Conservation (phyloP, 2,329 filamentous ascomycete genomes). For the Epichloe gansuensis region DNA sequence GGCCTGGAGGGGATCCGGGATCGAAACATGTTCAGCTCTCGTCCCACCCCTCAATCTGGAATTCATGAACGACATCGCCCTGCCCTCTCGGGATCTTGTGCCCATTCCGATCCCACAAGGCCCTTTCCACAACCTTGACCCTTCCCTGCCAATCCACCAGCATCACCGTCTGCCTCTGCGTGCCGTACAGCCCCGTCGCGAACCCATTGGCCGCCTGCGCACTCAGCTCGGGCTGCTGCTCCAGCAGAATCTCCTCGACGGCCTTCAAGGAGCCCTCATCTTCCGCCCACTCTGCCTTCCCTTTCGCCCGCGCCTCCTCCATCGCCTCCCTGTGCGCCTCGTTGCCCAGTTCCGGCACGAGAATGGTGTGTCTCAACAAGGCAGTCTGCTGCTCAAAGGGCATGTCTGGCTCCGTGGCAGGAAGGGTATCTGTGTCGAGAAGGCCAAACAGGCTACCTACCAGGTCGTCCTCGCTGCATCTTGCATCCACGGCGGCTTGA, state of each 20-base stretch:
- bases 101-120: slow-evolving; percentile 47
- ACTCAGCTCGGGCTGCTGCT: slow-evolving; percentile 26
- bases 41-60: slow-evolving; percentile 42
- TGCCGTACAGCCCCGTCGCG: slow-evolving; percentile 50
- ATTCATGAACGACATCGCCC: slow-evolving; percentile 44
- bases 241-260: slow-evolving; percentile 23
- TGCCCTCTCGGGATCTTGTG: slow-evolving; percentile 39
- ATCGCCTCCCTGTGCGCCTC: slow-evolving; percentile 32
- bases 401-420: slow-evolving; percentile 24
- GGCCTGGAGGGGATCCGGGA: too few relatives aligned
- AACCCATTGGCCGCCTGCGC: slow-evolving; percentile 25
- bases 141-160: slow-evolving; percentile 52
- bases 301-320: slow-evolving; percentile 27
- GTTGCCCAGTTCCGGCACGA: slow-evolving; percentile 46
- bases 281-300: slow-evolving; percentile 23
- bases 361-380: slow-evolving; percentile 46
- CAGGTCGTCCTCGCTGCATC: slow-evolving; percentile 34
- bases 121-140: slow-evolving; percentile 46
- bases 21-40: slow-evolving; percentile 12
- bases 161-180: slow-evolving; percentile 51
- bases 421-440: slow-evolving; percentile 46
- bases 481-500: slow-evolving; percentile 23
- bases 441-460: slow-evolving; percentile 39
- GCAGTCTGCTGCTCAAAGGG: slow-evolving; percentile 42
- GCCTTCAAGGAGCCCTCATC: slow-evolving; percentile 24